Percentiles rank a stretch among this genome's conserved stretches.
Conservation (phyloP, 352 stramenopile genomes). For the Phytophthora lateralis region DNA sequence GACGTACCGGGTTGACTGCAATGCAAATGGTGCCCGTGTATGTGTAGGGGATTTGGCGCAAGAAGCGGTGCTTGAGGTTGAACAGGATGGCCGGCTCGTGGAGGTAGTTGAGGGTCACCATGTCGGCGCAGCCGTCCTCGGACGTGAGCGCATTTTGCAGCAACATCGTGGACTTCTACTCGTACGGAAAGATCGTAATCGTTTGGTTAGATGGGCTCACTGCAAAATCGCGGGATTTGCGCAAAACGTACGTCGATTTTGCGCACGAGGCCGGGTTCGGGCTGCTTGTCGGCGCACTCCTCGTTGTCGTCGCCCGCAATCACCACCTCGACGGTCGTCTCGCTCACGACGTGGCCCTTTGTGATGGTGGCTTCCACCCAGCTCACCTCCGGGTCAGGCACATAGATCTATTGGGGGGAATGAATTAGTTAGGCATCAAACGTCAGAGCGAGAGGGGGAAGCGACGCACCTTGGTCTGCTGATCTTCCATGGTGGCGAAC, state of each 20-base stretch:
- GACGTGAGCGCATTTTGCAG: conserved; percentile 70
- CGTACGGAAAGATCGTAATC: conserved; percentile 11
- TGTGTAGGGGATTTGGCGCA: conserved; percentile 94
- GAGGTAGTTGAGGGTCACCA: conserved; percentile 91
- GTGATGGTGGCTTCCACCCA: conserved; percentile 87
- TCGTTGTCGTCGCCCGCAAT: conserved; percentile 71
- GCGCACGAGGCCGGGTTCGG: conserved; percentile 51
- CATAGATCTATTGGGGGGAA: conserved; percentile 66
- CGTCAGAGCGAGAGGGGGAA: neutral
- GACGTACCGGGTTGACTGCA: conserved; percentile 95
- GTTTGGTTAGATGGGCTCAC: conserved; percentile 11
- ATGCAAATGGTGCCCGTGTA: conserved; percentile 97
- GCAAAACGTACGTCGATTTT: conserved; percentile 45
- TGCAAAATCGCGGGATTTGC: conserved; percentile 2
- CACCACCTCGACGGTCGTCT: conserved; percentile 82
- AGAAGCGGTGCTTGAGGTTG: conserved; percentile 91
- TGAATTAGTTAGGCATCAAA: neutral
- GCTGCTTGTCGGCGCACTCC: conserved; percentile 70
- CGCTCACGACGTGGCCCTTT: conserved; percentile 80
- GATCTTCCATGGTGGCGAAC: conserved; percentile 39
- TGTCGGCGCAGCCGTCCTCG: conserved; percentile 74
- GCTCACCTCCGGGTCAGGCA: conserved; percentile 75
- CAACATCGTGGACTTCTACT: conserved; percentile 77
- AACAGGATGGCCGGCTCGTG: conserved; percentile 93
- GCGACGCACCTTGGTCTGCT: conserved; percentile 49